Evolutionary conservation across 495 filamentous ascomycete genomes (phyloP), one percentile per base, ranked within the genome.

Genomic region (Aspergillus biplanus): DNA sequence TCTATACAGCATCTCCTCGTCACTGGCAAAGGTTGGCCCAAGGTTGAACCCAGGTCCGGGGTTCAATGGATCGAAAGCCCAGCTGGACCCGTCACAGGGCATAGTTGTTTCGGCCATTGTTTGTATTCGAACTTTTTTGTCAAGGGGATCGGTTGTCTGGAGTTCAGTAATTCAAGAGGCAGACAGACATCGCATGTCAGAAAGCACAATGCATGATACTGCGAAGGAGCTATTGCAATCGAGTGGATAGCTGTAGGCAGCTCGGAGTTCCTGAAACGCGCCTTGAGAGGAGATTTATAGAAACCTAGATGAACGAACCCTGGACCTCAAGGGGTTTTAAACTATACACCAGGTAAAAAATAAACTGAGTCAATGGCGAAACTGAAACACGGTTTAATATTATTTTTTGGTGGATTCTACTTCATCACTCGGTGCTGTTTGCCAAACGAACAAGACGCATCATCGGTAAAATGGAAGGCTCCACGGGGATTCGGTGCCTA

Each of bases 1-100:
- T 44, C 61, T 50, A 44, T 63, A 63, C 53, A 53, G 42, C 18
- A 63, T 33, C 46, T 63, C 61, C 33, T 62, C 59, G 13, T 63
- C 61, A 4, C 42, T 46, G 1, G 39, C 13, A 44, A 57, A 44
- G 5, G 15, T 47, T 16, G 61, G 44, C 13, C 57, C 61, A 11
- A 57, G 46, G n/a, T 18, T 57, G 47, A 63, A 63, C 5, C 46
- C 53, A 3, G 46, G 35, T 31, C 46, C 61, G 16, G 53, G 53
- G 31, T 42, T 57, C 33, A 52, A n/a, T 15, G 53, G 61, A 46
- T 63, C 61, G 18, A 63, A 57, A 7, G 11, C 33, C 61, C 61
- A 63, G 53, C 13, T n/a, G 9, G 61, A 27, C 42, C 35, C 39
- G 35, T 56, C 53, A 39, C 31, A 57, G 8, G 44, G 61, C 46